Percentiles rank a stretch among this genome's conserved stretches.
These are phyloP conservation scores for Myriosclerotinia scirpicola DNA, from an alignment of 2,329 filamentous ascomycete genomes.

Conservation along the genomic window DNA sequence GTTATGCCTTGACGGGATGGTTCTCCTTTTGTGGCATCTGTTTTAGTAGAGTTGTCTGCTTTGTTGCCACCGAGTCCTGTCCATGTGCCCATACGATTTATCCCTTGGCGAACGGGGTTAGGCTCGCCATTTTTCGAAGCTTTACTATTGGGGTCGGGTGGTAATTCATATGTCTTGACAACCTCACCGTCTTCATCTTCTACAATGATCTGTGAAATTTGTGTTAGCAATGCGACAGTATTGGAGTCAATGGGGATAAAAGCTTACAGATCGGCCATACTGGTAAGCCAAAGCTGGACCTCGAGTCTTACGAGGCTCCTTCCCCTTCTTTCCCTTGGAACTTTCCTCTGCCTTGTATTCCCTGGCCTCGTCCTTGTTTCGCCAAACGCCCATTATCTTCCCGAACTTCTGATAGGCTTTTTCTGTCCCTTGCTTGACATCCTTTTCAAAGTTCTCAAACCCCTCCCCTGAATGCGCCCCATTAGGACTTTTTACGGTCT, in stretches of 20 bases:
- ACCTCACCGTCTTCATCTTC: constrained; percentile 86
- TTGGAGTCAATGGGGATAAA: not conserved
- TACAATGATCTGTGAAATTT: constrained; percentile 67
- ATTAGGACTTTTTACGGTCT: constrained; percentile 51
- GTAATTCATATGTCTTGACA: constrained; percentile 78
- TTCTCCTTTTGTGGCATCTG: constrained; percentile 5
- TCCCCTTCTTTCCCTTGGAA: constrained; percentile 39
- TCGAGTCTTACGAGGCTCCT: constrained; percentile 51
- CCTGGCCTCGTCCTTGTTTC: constrained; percentile 42
- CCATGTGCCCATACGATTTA: constrained; percentile 37
- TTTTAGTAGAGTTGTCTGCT: constrained; percentile 13
- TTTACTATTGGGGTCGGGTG: constrained; percentile 43
- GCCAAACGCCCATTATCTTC: constrained; percentile 40
- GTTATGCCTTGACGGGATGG: constrained; percentile 34
- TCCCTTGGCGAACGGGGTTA: constrained; percentile 32
- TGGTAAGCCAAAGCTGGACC: constrained; percentile 82
- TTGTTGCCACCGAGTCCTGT: constrained; percentile 31
- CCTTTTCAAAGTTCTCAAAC: constrained; percentile 44
- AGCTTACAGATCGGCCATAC: constrained; percentile 72
- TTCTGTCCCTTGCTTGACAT: constrained; percentile 39
- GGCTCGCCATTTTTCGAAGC: constrained; percentile 25
- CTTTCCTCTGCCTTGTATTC: constrained; percentile 38
- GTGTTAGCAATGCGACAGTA: constrained; percentile 26
- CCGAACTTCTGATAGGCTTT: constrained; percentile 32
- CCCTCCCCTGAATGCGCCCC: constrained; percentile 38